These are phyloP conservation scores for Russula emetica DNA, from an alignment of 768 basidiomycete species.

Conservation along the genomic window DNA sequence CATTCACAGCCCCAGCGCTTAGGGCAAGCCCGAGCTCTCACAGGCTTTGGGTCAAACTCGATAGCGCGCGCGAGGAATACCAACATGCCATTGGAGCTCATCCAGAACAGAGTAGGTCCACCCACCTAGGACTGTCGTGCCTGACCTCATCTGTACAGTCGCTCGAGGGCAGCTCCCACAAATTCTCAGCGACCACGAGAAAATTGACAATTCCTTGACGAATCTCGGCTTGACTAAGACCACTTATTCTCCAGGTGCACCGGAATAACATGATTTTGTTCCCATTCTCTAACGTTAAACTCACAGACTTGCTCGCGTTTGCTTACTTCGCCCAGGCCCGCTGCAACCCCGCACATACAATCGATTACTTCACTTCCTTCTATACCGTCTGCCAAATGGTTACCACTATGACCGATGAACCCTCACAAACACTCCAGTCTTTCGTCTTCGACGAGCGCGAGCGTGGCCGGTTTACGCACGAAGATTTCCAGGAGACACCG, in stretches of 20 bases:
- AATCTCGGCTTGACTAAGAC: constrained; percentile 62
- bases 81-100: constrained; percentile 72
- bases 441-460: constrained; percentile 58
- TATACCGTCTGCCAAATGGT: constrained; percentile 48
- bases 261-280: background rate
- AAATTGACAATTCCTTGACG: constrained; percentile 41
- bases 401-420: constrained; percentile 46
- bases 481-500: constrained; percentile 50
- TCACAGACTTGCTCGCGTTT: constrained; percentile 65
- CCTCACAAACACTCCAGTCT: constrained; percentile 47
- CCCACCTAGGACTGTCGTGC: background rate
- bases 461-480: constrained; percentile 57
- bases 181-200: constrained; percentile 40
- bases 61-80: constrained; percentile 64
- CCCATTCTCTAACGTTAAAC: background rate
- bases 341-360: constrained; percentile 65
- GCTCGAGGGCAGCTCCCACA: constrained; percentile 49
- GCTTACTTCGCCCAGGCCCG: constrained; percentile 78
- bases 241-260: constrained; percentile 60
- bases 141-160: constrained; percentile 39
- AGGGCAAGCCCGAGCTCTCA: constrained; percentile 40
- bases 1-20: constrained; percentile 42
- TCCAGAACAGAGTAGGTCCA: constrained; percentile 62
- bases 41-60: constrained; percentile 48
- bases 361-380: constrained; percentile 60